Conservation (phyloP, 495 filamentous ascomycete genomes). For the Darksidea phi region DNA sequence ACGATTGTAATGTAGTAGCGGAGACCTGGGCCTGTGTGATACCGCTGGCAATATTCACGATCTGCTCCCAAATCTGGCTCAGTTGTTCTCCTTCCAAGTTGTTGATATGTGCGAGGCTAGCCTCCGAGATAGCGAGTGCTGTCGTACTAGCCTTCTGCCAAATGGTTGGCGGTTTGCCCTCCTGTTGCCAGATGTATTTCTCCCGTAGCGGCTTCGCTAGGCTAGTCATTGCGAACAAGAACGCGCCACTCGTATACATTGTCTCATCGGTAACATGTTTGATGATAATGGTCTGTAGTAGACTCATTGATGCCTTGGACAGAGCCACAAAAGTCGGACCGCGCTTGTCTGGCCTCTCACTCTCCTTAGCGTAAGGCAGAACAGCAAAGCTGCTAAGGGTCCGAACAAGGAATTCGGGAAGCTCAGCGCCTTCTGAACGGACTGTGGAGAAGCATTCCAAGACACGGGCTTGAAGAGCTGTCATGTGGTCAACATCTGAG, state of each 20-base stretch:
- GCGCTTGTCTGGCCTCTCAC: conserved; percentile 9
- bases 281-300: conserved; percentile 61
- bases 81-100: conserved; percentile 47
- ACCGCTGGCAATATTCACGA: conserved; percentile 58
- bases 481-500: conserved; percentile 79
- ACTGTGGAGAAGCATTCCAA: conserved; percentile 70
- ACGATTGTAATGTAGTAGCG: conserved; percentile 44
- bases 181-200: conserved; percentile 64
- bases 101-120: conserved; percentile 52
- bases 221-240: conserved; percentile 60
- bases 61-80: conserved; percentile 56
- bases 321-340: conserved; percentile 79
- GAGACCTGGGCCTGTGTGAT: conserved; percentile 60
- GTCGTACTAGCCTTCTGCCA: conserved; percentile 79
- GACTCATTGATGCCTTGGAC: conserved; percentile 72
- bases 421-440: conserved; percentile 63
- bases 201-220: conserved; percentile 66
- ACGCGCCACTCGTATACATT: conserved; percentile 26
- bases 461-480: conserved; percentile 71
- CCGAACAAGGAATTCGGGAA: conserved; percentile 65
- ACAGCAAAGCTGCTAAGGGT: conserved; percentile 68
- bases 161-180: conserved; percentile 60
- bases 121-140: conserved; percentile 64
- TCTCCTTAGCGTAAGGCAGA: conserved; percentile 56
- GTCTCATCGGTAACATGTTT: conserved; percentile 31